A percentile compares a stretch with the other conserved stretches of the same genome.
Evolutionary conservation across 176 grass and related monocot species (phyloP).

Genomic region (Themeda triandra): DNA sequence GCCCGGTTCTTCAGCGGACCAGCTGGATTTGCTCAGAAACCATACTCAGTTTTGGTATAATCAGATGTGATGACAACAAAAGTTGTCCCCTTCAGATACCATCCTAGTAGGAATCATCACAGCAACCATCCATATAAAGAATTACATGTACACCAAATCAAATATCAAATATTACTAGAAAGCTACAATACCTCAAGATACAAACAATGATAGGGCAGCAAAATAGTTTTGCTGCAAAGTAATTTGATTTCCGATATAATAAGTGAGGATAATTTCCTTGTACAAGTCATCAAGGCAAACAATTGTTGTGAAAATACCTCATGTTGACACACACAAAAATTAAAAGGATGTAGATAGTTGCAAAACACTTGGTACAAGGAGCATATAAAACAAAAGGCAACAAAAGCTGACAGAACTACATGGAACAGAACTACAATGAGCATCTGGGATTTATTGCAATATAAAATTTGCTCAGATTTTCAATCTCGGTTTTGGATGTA

Average conservation of each 20-base stretch:
- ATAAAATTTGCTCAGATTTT: constrained; percentile 5
- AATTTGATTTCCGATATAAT: neutral
- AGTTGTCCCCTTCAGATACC: constrained; percentile 11
- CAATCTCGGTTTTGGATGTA: constrained; percentile 6
- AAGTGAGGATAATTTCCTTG: neutral
- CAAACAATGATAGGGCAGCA: neutral
- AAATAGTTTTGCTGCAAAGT: neutral
- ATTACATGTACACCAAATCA: neutral
- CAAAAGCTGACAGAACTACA: neutral
- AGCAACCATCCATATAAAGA: constrained; percentile 1
- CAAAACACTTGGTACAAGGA: neutral
- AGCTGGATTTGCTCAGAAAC: neutral
- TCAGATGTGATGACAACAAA: neutral
- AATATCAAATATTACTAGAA: neutral
- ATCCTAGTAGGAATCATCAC: neutral
- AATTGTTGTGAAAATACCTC: neutral
- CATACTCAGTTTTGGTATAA: constrained; percentile 25
- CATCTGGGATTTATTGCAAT: neutral
- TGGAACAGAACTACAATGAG: neutral
- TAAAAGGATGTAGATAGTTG: neutral
- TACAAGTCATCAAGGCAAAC: neutral
- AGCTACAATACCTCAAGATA: neutral
- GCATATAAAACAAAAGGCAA: neutral
- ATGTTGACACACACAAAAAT: neutral
- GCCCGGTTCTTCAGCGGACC: neutral